Percentiles rank a stretch among this genome's conserved stretches.
These are phyloP conservation scores for Verticillium nonalfalfae DNA, from an alignment of 2,329 filamentous ascomycete genomes.

Conservation along the genomic window DNA sequence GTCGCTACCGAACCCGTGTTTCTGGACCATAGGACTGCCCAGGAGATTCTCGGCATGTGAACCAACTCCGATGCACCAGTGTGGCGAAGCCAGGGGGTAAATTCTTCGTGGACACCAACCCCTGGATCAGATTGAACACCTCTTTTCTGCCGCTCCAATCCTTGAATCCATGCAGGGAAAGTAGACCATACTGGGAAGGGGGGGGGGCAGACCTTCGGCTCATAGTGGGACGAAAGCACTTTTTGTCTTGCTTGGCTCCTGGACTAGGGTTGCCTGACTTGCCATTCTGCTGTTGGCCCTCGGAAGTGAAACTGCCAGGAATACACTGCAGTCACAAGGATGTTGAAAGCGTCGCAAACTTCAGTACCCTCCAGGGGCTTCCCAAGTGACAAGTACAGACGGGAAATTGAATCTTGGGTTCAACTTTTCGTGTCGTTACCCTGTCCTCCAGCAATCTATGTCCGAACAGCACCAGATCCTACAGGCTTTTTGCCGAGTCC, in stretches of 20 bases:
- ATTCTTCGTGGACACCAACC: not conserved
- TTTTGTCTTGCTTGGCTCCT: not conserved
- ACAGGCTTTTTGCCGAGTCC: not conserved
- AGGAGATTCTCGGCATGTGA: not conserved
- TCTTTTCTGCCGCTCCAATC: not conserved
- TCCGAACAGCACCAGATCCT: not conserved
- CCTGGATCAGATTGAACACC: not conserved
- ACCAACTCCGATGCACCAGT: not conserved
- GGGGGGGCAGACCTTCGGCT: not conserved
- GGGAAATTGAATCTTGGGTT: not conserved
- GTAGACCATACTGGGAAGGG: not conserved
- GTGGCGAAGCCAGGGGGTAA: not conserved
- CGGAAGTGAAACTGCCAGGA: not conserved
- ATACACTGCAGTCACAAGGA: not conserved
- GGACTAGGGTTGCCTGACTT: not conserved
- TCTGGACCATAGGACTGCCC: not conserved
- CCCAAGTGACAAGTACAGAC: no score
- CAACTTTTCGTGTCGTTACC: not conserved
- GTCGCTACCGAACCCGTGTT: not conserved
- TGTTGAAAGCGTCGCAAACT: not conserved
- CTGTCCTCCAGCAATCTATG: no score
- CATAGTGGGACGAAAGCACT: not conserved
- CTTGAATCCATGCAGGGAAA: not conserved
- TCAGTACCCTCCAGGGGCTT: not conserved
- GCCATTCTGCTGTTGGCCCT: not conserved